Conservation (phyloP, 2,329 filamentous ascomycete genomes). For the Nemania sp. region DNA sequence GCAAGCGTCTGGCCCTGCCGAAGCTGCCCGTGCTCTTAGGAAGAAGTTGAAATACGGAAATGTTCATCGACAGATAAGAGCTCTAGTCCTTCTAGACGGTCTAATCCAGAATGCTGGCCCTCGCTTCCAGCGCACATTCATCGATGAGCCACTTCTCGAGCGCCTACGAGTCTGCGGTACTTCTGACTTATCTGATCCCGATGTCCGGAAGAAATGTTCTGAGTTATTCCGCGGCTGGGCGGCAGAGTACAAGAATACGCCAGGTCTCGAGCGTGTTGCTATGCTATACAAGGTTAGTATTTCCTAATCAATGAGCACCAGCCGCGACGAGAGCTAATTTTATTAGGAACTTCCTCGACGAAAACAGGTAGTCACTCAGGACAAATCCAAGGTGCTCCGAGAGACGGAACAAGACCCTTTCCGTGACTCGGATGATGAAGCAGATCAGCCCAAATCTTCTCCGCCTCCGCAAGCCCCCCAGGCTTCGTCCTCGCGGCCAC, state of each 20-base stretch:
- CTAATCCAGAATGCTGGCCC: conserved; percentile 94
- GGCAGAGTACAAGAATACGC: conserved; percentile 80
- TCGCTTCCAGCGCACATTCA: conserved; percentile 87
- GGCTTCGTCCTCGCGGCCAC: conserved; percentile 50
- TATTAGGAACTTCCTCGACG: conserved; percentile 69
- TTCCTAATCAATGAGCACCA: not conserved
- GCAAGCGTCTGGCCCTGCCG: conserved; percentile 85
- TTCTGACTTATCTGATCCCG: conserved; percentile 83
- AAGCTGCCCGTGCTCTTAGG: conserved; percentile 90
- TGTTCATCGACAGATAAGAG: conserved; percentile 89
- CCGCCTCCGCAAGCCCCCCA: conserved; percentile 40
- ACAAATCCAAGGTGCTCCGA: conserved; percentile 83
- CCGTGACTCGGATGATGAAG: conserved; percentile 73
- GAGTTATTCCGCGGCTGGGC: conserved; percentile 90
- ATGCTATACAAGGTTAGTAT: conserved; percentile 73
- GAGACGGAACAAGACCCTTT: conserved; percentile 81
- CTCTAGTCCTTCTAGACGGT: conserved; percentile 89
- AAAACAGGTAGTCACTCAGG: conserved; percentile 80
- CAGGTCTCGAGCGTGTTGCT: conserved; percentile 84
- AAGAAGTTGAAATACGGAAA: conserved; percentile 99
- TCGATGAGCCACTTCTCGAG: conserved; percentile 91
- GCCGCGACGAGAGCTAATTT: conserved; percentile 31
- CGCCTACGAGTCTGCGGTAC: conserved; percentile 88
- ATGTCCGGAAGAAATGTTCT: conserved; percentile 90
- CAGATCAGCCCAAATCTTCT: conserved; percentile 54